Percentiles rank a stretch among this genome's conserved stretches.
These are phyloP conservation scores for Globisporangium camurandrum DNA, from an alignment of 352 stramenopile genomes.

Conservation along the genomic window DNA sequence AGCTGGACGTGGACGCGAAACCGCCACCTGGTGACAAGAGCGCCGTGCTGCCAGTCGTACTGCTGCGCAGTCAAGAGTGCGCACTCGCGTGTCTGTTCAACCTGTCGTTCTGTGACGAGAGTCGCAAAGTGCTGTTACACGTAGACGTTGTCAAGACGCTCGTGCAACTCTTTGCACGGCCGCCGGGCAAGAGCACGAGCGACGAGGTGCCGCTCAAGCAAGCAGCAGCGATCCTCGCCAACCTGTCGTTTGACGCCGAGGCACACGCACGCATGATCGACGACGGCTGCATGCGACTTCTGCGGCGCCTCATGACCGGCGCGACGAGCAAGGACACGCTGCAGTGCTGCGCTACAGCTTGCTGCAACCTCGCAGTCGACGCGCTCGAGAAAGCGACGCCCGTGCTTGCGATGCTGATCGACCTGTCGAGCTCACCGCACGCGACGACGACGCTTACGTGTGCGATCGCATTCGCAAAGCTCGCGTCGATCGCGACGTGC, in stretches of 20 bases:
- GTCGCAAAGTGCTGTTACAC: slow-evolving; percentile 48
- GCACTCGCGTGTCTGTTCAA: slow-evolving; percentile 73
- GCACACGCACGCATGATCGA: slow-evolving; percentile 50
- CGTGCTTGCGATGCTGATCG: slow-evolving; percentile 72
- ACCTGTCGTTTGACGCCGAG: slow-evolving; percentile 70
- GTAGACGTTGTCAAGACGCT: slow-evolving; percentile 58
- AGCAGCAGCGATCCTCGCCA: slow-evolving; percentile 53
- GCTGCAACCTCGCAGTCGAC: slow-evolving; percentile 67
- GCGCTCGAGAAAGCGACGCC: slow-evolving; percentile 64
- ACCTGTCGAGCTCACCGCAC: slow-evolving; percentile 57
- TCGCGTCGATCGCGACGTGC: slow-evolving; percentile 51
- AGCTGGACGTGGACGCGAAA: slow-evolving; percentile 28
- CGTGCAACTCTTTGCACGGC: slow-evolving; percentile 56
- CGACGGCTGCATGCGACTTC: slow-evolving; percentile 48
- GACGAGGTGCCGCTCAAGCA: slow-evolving; percentile 66
- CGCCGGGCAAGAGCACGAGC: slow-evolving; percentile 47
- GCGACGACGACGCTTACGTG: slow-evolving; percentile 63
- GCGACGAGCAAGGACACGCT: slow-evolving; percentile 49
- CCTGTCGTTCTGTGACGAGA: slow-evolving; percentile 65
- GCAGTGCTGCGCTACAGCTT: slow-evolving; percentile 62
- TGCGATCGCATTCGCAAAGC: slow-evolving; percentile 70
- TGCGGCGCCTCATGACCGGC: slow-evolving; percentile 69
- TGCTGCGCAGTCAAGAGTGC: slow-evolving; percentile 62
- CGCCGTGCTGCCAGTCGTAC: slow-evolving; percentile 25
- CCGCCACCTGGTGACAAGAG: slow-evolving; percentile 25